Evolutionary conservation across 495 filamentous ascomycete species (phyloP).

Genomic region (Hyaloscypha finlandica): DNA sequence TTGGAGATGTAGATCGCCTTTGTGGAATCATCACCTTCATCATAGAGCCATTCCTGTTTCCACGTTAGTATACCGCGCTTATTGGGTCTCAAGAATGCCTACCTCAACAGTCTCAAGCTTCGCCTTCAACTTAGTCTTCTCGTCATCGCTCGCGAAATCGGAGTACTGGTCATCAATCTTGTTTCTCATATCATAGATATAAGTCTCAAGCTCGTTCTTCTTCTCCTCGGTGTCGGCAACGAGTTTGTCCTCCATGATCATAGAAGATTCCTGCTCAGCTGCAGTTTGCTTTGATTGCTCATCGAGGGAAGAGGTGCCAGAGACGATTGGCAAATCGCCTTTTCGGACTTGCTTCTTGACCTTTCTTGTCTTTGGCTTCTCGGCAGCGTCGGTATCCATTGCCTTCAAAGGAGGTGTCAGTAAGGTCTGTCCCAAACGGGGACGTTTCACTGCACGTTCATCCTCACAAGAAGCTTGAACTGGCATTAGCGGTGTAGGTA

Average conservation of each 20-base stretch:
- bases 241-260: constrained; percentile 98
- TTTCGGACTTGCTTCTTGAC: constrained; percentile 99
- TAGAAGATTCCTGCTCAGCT: constrained; percentile 79
- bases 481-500: not conserved
- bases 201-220: constrained; percentile 98
- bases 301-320: constrained; percentile 80
- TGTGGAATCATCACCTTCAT: constrained; percentile 93
- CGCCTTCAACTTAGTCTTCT: constrained; percentile 80
- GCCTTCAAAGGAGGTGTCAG: constrained; percentile 55
- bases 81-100: constrained; percentile 37
- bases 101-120: constrained; percentile 87
- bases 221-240: constrained; percentile 98
- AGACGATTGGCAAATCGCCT: constrained; percentile 87
- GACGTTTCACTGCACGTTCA: constrained; percentile 23
- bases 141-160: constrained; percentile 85
- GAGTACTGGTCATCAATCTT: constrained; percentile 91
- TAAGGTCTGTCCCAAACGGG: constrained; percentile 14
- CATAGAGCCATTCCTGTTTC: constrained; percentile 92
- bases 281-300: constrained; percentile 60
- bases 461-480: constrained; percentile 21
- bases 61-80: constrained; percentile 1
- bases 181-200: constrained; percentile 93
- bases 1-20: constrained; percentile 92
- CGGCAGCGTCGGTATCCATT: constrained; percentile 78
- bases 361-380: constrained; percentile 85